Evolutionary conservation across 352 stramenopile genomes (phyloP), one percentile per base, ranked within the genome.

Genomic region (Aphanomyces invadans): DNA sequence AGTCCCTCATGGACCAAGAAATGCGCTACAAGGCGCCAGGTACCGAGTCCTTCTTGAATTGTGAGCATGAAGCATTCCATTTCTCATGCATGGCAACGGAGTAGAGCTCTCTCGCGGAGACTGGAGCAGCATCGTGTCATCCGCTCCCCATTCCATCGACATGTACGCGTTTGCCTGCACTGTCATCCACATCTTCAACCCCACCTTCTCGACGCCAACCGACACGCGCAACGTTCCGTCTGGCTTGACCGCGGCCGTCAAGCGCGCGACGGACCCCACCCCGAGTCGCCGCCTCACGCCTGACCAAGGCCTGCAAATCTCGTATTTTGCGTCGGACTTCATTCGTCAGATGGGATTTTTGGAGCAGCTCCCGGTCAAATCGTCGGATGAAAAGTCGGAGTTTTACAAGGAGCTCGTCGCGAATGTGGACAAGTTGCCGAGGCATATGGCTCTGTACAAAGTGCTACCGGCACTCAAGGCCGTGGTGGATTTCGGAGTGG

Each of bases 341-440:
- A 90, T 97, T 69, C 92, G 90, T 65, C 79, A 90, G n/a, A 92
- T 98, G 81, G 76, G 89, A 52, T 96, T 97, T 73, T 65, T 98
- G 23, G 88, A 98, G 70, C 95, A 98, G 72, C 76, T 98, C 29
- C 78, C 86, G 4, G 77, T 98, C 39, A 97, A 98, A 74, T 92
- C 88, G 0, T 80, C 91, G 0, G 91, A 98, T 53, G 89, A 98
- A 70, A 97, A 97, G 65, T 87, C 96, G 38, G 79, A 80, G 32
- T 98, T 98, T 69, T 97, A 97, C 78, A 95, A 98, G 77, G 92
- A 95, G 52, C 76, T 98, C 21, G 75, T 80, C 32, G 75, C 79
- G n/a, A 80, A 88, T 48, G 32, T 94, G 31, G 64, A 78, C 15
- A 78, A 78, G 15, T 62, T 96, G 45, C 88, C 88, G 7, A 73